Evolutionary conservation across 192 early-diverging fungal species (phyloP), one percentile per base, ranked within the genome.

Genomic region (Backusella westeae): DNA sequence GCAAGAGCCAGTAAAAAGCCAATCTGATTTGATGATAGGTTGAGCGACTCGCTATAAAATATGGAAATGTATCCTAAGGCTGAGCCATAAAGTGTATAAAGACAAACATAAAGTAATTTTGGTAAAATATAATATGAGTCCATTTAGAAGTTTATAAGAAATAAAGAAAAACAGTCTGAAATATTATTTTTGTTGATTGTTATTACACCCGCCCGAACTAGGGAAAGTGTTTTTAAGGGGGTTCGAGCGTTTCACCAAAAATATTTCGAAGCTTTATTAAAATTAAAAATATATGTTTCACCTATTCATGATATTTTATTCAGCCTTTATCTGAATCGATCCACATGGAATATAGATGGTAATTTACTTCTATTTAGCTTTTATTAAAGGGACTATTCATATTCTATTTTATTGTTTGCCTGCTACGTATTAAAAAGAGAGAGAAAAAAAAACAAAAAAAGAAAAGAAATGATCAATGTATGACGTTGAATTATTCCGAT

Each of bases 1-100:
- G 81, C 78, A 23, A 82, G 73, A 29, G 81, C 75, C 34, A 82
- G 67, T n/a, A 82, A 41, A 66, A 75, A 12, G 0, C 81, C 81
- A 52, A 82, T 80, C 32, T 82, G 71, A 46, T 69, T 68, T 14
- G 78, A 74, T 6, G 67, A 68, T 19, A 82, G 53, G 32, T 65
- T 38, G n/a, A 82, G 56, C 0, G 56, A 34, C n/a, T 49, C 39
- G 32, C 70, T 59, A 59, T 82, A 82, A 44, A 80, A 82, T 32
- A 82, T 41, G 8, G 81, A 56, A 19, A 82, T 23, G 38, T 74
- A 82, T 29, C 75, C 71, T 14, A 73, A 19, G 7, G 78, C 67
- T 35, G 75, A 56, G 21, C 78, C 75, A 65, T 74, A 59, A 10
- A 68, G 65, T 15, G 75, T 67, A 74, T 75, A 82, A 12, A 80